Percentiles rank a stretch among this genome's conserved stretches.
Conservation (phyloP, 371 early-diverging fungal species). For the Mortierella sp. region DNA sequence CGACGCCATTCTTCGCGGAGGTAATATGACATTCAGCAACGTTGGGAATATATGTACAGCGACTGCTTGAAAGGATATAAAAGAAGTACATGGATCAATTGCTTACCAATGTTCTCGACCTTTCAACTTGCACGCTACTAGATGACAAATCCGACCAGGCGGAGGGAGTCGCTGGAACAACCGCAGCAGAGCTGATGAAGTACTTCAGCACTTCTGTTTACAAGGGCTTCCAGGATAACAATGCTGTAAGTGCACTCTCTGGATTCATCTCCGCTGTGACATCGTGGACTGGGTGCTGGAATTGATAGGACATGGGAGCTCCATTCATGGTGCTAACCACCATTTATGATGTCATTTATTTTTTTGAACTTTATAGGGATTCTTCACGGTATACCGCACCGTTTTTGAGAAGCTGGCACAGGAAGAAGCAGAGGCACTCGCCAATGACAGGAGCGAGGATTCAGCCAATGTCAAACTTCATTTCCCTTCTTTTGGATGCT, state of each 20-base stretch:
- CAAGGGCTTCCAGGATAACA: constrained; percentile 75
- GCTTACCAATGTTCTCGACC: background rate
- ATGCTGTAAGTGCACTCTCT: constrained; percentile 53
- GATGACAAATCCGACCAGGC: constrained; percentile 54
- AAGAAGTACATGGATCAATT: background rate
- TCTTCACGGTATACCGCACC: constrained; percentile 83
- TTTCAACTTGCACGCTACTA: background rate
- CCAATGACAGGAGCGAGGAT: constrained; percentile 57
- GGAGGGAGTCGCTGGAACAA: constrained; percentile 64
- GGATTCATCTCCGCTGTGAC: background rate
- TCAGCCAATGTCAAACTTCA: constrained; percentile 57
- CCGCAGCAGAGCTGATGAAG: constrained; percentile 75
- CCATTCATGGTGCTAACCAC: background rate
- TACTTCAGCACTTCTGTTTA: constrained; percentile 77
- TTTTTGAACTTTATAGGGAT: constrained; percentile 64
- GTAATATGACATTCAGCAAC: constrained; percentile 53
- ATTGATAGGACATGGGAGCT: no score
- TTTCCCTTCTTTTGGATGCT: constrained; percentile 74
- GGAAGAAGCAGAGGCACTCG: constrained; percentile 83
- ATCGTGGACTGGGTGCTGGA: background rate
- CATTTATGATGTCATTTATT: constrained; percentile 9
- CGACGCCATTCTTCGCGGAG: constrained; percentile 85
- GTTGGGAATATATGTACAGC: background rate
- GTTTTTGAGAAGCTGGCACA: constrained; percentile 83
- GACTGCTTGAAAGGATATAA: constrained; percentile 20